Evolutionary conservation across 1,284 basidiomycete genomes (phyloP), one percentile per base, ranked within the genome.

Genomic region (Exobasidium cylindrosporum): DNA sequence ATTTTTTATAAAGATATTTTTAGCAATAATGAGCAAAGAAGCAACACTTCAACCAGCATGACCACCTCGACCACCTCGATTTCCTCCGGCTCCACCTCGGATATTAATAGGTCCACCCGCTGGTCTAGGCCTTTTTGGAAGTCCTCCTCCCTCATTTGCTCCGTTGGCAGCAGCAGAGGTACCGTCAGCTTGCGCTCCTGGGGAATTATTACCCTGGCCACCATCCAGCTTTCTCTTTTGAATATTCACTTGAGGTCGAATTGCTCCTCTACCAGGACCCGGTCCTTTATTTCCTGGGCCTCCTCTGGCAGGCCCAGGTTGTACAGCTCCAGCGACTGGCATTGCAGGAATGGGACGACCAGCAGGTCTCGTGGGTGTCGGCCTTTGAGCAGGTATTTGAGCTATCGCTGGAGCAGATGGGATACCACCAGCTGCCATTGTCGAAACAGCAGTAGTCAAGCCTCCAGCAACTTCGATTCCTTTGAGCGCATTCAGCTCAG

Each of bases 401-500:
- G 17, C 35, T 7, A 40, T 17, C 7, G 35, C 35, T 40, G 35
- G 35, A 17, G 35, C 17, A 17, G 35, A 40, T 17, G 35, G 17
- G 30, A 13, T 44, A 14, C 14, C 28, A n/a, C 52, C 52, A 6
- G 28, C 52, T n/a, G 53, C 53, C 29, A 13, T 28, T 24, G 21
- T 24, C 17, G 17, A 17, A 14, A 45, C 43, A 45, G 17, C 43
- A 4, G 43, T 23, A 21, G 47, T 24, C 2, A 13, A 13, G 26
- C n/a, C n/a, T 23, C 13, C n/a, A 35, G 57, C 1, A 4, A 45
- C 4, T 5, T 32, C n/a, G 29, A 58, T 49, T n/a, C 70, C 67
- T 64, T 77, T 74, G 59, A 77, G 63, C 43, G 69, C 61, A 4
- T 68, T 67, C n/a, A 79, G 64, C 66, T 78, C 70, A 28, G 68